phyloP scores from a whole-genome alignment of 139 green algal species.

The Micromonas pusilla region DNA sequence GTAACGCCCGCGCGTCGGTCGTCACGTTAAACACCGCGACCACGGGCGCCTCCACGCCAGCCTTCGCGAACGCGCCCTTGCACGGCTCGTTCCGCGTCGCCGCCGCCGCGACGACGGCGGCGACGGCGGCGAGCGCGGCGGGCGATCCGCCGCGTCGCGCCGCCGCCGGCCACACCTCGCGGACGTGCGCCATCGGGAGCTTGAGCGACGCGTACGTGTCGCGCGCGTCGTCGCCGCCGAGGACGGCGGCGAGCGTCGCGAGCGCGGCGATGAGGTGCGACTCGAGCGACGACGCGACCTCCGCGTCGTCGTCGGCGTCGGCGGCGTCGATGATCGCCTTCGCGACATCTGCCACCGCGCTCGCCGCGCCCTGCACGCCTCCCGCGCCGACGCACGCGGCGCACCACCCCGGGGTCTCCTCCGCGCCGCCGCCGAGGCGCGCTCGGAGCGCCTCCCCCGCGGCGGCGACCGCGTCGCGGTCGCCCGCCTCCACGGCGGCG shows the following conservation, averaged over 20 bases:
- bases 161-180: background rate
- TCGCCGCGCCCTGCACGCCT: background rate
- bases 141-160: background rate
- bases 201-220: background rate
- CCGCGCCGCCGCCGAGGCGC: background rate
- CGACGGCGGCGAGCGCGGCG: background rate
- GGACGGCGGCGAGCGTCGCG: background rate
- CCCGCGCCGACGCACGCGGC: background rate
- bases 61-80: constrained; percentile 1
- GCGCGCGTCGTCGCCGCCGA: background rate
- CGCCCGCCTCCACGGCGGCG: background rate
- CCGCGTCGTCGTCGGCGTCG: background rate
- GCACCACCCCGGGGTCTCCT: background rate
- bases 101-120: background rate
- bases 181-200: background rate
- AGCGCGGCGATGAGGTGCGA: background rate
- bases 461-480: background rate
- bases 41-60: background rate
- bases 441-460: background rate
- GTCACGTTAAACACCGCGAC: background rate
- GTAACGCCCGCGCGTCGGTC: background rate
- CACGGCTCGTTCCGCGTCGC: background rate
- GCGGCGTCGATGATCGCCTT: too few species aligned
- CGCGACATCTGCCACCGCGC: background rate
- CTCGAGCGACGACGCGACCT: background rate